These are phyloP conservation scores for Moelleriella libera DNA, from an alignment of 2,329 filamentous ascomycete species.

Conservation along the genomic window DNA sequence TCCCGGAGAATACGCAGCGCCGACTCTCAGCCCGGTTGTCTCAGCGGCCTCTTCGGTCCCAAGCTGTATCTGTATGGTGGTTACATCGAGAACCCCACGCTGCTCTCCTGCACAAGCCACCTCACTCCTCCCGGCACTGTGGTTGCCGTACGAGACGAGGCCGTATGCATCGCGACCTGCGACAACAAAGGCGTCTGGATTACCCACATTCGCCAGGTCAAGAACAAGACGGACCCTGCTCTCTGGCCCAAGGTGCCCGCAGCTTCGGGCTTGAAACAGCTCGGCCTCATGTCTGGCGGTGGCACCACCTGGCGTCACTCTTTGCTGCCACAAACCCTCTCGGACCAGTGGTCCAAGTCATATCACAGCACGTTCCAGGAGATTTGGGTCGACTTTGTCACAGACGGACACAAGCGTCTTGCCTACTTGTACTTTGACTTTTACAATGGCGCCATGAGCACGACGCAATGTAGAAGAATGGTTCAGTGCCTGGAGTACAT, in stretches of 20 bases:
- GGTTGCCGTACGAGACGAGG: conserved; percentile 20
- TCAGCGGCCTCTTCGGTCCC: conserved; percentile 20
- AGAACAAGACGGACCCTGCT: conserved; percentile 19
- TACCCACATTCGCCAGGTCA: conserved; percentile 22
- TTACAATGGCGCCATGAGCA: conserved; percentile 29
- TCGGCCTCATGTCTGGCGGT: conserved; percentile 14
- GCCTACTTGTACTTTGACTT: conserved; percentile 27
- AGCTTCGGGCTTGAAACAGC: conserved; percentile 15
- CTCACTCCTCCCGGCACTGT: conserved; percentile 11
- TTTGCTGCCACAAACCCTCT: conserved; percentile 4
- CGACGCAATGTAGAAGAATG: conserved; percentile 20
- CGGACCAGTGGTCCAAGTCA: conserved; percentile 14
- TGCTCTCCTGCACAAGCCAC: not conserved
- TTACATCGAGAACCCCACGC: conserved; percentile 17
- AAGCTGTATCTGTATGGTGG: conserved; percentile 26
- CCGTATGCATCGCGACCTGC: conserved; percentile 20
- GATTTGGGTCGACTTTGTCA: conserved; percentile 21
- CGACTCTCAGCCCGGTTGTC: conserved; percentile 26
- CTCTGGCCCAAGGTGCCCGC: conserved; percentile 27
- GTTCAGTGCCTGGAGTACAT: conserved; percentile 21
- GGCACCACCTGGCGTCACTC: conserved; percentile 7
- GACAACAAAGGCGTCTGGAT: conserved; percentile 26
- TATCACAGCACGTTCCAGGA: conserved; percentile 20
- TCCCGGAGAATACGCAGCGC: conserved; percentile 25
- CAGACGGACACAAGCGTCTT: conserved; percentile 10